phyloP scores from a whole-genome alignment of 192 early-diverging fungal genomes.

The Phlyctochytrium arcticum region DNA sequence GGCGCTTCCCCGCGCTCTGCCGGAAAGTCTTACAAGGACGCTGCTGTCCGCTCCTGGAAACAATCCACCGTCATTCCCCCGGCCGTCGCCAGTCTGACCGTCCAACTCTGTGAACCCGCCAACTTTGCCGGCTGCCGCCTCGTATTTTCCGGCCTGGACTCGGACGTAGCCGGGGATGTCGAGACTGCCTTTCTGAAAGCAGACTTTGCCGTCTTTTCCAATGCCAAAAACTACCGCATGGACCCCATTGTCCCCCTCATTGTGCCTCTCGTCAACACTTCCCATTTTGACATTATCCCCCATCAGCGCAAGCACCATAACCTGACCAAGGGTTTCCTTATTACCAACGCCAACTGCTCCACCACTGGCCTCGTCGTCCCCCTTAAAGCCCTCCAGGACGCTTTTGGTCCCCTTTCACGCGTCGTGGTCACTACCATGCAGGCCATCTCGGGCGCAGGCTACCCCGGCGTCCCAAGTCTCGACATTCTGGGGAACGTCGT shows the following conservation, averaged over 20 bases:
- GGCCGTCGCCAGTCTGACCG: constrained; percentile 49
- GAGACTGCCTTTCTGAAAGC: constrained; percentile 86
- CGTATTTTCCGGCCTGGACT: constrained; percentile 94
- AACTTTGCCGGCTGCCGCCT: constrained; percentile 79
- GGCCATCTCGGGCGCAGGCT: constrained; percentile 96
- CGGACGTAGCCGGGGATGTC: constrained; percentile 90
- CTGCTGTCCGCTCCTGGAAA: constrained; percentile 79
- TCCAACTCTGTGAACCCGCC: constrained; percentile 67
- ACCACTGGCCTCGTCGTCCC: constrained; percentile 95
- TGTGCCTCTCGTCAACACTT: constrained; percentile 88
- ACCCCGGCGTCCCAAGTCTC: constrained; percentile 91
- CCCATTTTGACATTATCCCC: constrained; percentile 78
- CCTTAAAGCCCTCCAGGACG: constrained; percentile 70
- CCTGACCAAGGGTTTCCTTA: constrained; percentile 71
- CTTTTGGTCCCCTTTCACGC: constrained; percentile 79
- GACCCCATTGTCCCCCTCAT: constrained; percentile 84
- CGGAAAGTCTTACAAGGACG: constrained; percentile 76
- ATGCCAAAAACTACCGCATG: constrained; percentile 96
- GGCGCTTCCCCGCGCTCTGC: constrained; percentile 90
- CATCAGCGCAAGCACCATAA: constrained; percentile 62
- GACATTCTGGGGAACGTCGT: constrained; percentile 97
- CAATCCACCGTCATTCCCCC: constrained; percentile 72
- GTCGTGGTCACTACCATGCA: constrained; percentile 90
- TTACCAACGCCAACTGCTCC: constrained; percentile 99
- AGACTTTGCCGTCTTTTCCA: constrained; percentile 89